Percentiles rank a stretch among this genome's conserved stretches.
phyloP scores from a whole-genome alignment of 1,284 basidiomycete genomes.

The Cryptococcus floricola region DNA sequence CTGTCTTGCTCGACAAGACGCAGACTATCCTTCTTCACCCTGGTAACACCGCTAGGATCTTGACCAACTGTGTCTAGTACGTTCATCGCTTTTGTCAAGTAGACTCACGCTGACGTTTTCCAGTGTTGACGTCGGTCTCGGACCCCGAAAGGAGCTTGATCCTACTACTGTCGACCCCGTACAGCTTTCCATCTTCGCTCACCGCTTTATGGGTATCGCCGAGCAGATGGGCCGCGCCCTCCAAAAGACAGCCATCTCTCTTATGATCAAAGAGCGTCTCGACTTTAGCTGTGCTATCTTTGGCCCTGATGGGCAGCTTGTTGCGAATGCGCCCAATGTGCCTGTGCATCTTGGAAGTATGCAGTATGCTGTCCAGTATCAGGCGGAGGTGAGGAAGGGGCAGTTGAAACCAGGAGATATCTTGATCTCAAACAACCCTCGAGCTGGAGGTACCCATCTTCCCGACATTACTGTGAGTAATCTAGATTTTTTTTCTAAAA shows the following conservation, averaged over 20 bases:
- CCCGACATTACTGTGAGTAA: constrained; percentile 50
- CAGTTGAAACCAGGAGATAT: constrained; percentile 49
- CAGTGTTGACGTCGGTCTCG: constrained; percentile 16
- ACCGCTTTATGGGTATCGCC: constrained; percentile 53
- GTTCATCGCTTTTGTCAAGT: neutral
- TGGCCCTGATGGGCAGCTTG: constrained; percentile 49
- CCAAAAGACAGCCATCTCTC: constrained; percentile 40
- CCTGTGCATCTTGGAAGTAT: constrained; percentile 39
- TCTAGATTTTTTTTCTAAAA: neutral
- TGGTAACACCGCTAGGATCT: constrained; percentile 13
- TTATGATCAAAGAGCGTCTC: constrained; percentile 44
- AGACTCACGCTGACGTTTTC: constrained; percentile 15
- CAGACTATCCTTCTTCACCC: constrained; percentile 41
- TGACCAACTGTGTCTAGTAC: constrained; percentile 13
- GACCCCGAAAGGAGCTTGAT: constrained; percentile 12
- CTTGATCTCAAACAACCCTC: constrained; percentile 51
- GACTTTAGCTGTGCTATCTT: constrained; percentile 51
- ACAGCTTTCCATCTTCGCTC: constrained; percentile 54
- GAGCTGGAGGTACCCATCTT: constrained; percentile 53
- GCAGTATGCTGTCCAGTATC: constrained; percentile 38
- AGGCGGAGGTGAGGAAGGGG: constrained; percentile 31
- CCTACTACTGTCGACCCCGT: constrained; percentile 48
- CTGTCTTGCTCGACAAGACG: constrained; percentile 40
- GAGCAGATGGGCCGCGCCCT: constrained; percentile 39
- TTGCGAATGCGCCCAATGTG: constrained; percentile 47